Percentiles rank a stretch among this genome's conserved stretches.
Evolutionary conservation across 1,284 basidiomycete genomes (phyloP).

Genomic region (Cutaneotrichosporon sp.): DNA sequence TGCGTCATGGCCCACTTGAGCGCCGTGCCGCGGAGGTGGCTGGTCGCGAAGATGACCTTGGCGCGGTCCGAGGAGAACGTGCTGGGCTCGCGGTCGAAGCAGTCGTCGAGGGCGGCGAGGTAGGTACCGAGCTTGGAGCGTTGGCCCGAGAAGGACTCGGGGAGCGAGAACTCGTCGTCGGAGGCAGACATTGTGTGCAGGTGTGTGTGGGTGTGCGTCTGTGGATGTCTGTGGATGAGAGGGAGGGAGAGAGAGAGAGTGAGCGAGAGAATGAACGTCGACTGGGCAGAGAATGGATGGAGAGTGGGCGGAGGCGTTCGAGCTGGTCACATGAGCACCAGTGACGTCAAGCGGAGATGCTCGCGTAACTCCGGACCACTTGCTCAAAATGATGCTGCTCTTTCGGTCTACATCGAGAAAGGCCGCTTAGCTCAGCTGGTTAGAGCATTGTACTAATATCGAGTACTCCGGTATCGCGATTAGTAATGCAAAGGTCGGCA

Average conservation of each 20-base stretch:
- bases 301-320: not conserved
- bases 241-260: not conserved
- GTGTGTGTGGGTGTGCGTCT: too few species aligned
- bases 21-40: constrained; percentile 20
- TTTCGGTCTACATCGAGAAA: too few species aligned
- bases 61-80: constrained; percentile 35
- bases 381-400: too few species aligned
- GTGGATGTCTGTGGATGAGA: too few species aligned
- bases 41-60: constrained; percentile 28
- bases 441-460: constrained; percentile 8
- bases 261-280: not conserved
- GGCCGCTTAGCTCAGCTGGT: constrained; percentile 9
- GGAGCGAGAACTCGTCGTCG: constrained; percentile 20
- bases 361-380: too few species aligned
- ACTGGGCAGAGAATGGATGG: not conserved
- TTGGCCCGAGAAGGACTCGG: constrained; percentile 19
- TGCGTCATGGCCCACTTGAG: constrained; percentile 25
- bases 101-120: constrained; percentile 20
- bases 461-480: not conserved
- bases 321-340: not conserved
- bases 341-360: constrained; percentile 3
- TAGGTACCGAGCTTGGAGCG: constrained; percentile 18
- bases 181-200: constrained; percentile 14
- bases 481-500: constrained; percentile 6
- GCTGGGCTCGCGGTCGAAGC: constrained; percentile 33